Evolutionary conservation across 176 grass and related monocot genomes (phyloP), one percentile per base, ranked within the genome.

Genomic region (Carex pumila): DNA sequence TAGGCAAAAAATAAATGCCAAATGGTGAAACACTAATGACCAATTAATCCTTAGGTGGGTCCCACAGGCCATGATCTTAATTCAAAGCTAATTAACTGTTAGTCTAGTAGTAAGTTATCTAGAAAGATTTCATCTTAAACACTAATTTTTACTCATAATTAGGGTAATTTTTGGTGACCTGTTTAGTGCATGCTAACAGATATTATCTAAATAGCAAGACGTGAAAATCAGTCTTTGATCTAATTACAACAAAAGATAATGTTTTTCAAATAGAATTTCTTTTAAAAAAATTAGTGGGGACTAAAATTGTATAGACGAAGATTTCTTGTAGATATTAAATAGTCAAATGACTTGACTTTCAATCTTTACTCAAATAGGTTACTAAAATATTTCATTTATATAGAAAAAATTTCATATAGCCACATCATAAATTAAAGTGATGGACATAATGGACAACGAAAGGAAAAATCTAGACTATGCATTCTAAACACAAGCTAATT

Each of bases 1-100:
- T 68, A 69, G 81, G 81, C 7, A 52, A 55, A 50, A 49, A 65
- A 82, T 7, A 45, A 18, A 49, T 15, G 32, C 32, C 32, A 39
- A 39, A 6, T 39, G 22, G 19, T 52, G 25, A 78, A 32, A 34
- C 14, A 56, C 22, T 31, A 31, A 57, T 2, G 13, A 78, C 47
- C 49, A 78, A 13, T 25, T 75, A 75, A 54, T 76, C 53, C 47
- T 55, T 76, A 29, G 21, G 72, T 55, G n/a, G 12, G 2, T 21
- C 22, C 19, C 25, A 21, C 3, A 34, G 47, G 50, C 7, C 12
- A 78, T 32, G 13, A 78, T 56, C 50, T 57, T 57, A 34, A 37
- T 30, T 57, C 25, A 55, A 78, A 56, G 52, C 49, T 57, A 78
- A 56, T 57, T 78, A 6, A 78, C 52, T 78, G 73, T 78, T 78